Evolutionary conservation across 78 protist genomes (phyloP), one percentile per base, ranked within the genome.

Genomic region (Guillardia theta): DNA sequence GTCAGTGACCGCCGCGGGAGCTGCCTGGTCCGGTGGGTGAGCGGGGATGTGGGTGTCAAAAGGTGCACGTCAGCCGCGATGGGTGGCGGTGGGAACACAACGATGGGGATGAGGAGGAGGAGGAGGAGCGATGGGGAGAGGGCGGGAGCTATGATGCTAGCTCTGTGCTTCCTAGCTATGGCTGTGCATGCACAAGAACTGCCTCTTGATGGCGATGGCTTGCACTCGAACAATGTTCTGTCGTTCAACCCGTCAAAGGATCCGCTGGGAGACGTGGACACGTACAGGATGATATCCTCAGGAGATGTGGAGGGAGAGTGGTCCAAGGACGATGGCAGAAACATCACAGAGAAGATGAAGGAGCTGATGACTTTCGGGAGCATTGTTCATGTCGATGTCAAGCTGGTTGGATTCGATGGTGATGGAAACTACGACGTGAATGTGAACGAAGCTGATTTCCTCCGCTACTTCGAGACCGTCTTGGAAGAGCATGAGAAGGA

Each of bases 261-360:
- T 33, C 93, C 93, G 30, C 93, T 88, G 76, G 93, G 53, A 12
- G 93, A 88, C 45, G 39, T 48, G 0, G 93, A 88, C 93, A 48
- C 41, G 47, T 88, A 88, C 64, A 88, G 33, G 36, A n/a, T 24
- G 19, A 19, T 88, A 41, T 15, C 93, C 22, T 8, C 27, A 41
- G 41, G 46, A 48, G 93, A 88, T 21, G 22, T 88, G 33, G 93
- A 88, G 48, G 93, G 62, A 24, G n/a, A 88, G 93, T 88, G 93
- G 93, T 88, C 93, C n/a, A 9, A 48, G 19, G 93, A 88, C 24
- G 93, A 88, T 48, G 93, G 93, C 76, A 18, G 43, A 41, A 88
- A 45, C 54, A 45, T 48, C 22, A 45, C 54, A 19, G 70, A 88
- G 24, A 45, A 48, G 9, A 48, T 48, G 93, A 48, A 45, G 93